A percentile compares a stretch with the other conserved stretches of the same genome.
These are phyloP conservation scores for Globisporangium cylindrosporum DNA, from an alignment of 352 stramenopile genomes.

Conservation along the genomic window DNA sequence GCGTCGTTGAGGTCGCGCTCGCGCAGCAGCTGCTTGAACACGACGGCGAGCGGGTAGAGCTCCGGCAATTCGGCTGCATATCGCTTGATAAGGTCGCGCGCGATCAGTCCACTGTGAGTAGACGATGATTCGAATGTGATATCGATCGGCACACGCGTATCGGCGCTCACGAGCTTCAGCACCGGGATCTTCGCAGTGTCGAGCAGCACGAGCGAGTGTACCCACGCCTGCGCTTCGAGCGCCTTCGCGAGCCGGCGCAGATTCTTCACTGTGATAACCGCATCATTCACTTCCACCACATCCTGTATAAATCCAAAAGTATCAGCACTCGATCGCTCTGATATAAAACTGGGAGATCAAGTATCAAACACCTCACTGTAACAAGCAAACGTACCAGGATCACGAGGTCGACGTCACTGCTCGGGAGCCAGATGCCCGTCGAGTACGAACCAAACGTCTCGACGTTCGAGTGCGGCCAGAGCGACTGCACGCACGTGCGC, in stretches of 20 bases:
- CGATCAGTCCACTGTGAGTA: conserved; percentile 79
- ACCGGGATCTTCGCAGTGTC: conserved; percentile 84
- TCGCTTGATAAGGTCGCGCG: conserved; percentile 81
- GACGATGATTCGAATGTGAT: conserved; percentile 82
- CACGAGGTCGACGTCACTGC: conserved; percentile 84
- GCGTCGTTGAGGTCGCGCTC: conserved; percentile 90
- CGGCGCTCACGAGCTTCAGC: conserved; percentile 74
- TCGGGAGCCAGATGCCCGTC: conserved; percentile 85
- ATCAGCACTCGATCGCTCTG: not conserved
- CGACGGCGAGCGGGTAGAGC: conserved; percentile 85
- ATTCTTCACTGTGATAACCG: conserved; percentile 49
- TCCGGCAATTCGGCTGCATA: conserved; percentile 83
- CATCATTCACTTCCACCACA: conserved; percentile 65
- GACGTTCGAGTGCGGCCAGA: conserved; percentile 75
- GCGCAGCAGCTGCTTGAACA: conserved; percentile 90
- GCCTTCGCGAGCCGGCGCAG: conserved; percentile 54
- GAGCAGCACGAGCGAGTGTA: conserved; percentile 78
- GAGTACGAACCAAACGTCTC: conserved; percentile 86
- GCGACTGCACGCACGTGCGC: conserved; percentile 48
- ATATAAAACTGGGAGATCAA: not conserved
- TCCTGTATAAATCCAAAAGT: conserved; percentile 20
- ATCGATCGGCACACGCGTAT: conserved; percentile 79
- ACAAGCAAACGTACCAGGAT: conserved; percentile 43
- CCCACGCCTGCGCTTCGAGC: conserved; percentile 65
- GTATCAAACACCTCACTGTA: not conserved